Conservation (phyloP, 2,329 filamentous ascomycete species). For the Fusarium humuli region DNA sequence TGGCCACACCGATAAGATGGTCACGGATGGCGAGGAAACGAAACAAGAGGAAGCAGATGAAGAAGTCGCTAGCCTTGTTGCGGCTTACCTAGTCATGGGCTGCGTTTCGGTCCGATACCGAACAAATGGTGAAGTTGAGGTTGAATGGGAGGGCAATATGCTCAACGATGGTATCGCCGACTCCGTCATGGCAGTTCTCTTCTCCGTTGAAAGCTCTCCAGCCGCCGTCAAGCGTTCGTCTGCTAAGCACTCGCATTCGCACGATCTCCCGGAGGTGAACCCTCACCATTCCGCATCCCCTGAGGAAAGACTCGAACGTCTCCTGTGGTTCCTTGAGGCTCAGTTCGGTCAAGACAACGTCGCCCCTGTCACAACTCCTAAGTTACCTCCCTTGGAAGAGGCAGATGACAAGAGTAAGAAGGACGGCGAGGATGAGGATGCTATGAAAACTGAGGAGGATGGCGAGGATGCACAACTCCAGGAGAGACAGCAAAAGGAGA, state of each 20-base stretch:
- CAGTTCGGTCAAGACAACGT: slow-evolving; percentile 92
- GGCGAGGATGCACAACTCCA: slow-evolving; percentile 60
- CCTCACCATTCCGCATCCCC: slow-evolving; percentile 78
- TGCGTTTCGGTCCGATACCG: slow-evolving; percentile 85
- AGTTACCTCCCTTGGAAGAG: slow-evolving; percentile 59
- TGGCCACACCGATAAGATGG: slow-evolving; percentile 54
- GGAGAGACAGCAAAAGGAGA: slow-evolving; percentile 73
- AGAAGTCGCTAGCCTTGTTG: slow-evolving; percentile 66
- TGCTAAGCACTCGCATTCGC: slow-evolving; percentile 50
- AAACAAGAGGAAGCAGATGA: slow-evolving; percentile 71
- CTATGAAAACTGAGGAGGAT: slow-evolving; percentile 51
- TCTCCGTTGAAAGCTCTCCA: slow-evolving; percentile 92
- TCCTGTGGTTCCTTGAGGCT: slow-evolving; percentile 96
- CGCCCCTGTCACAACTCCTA: slow-evolving; percentile 76
- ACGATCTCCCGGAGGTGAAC: slow-evolving; percentile 67
- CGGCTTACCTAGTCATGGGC: slow-evolving; percentile 84
- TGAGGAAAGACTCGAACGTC: slow-evolving; percentile 81
- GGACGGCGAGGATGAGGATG: slow-evolving; percentile 54
- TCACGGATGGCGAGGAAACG: slow-evolving; percentile 49
- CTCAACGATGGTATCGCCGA: slow-evolving; percentile 99
- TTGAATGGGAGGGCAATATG: slow-evolving; percentile 98
- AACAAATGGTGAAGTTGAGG: slow-evolving; percentile 81
- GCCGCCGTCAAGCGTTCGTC: slow-evolving; percentile 84
- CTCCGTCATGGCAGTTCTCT: slow-evolving; percentile 90
- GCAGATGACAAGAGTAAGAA: slow-evolving; percentile 50